Percentiles rank a stretch among this genome's conserved stretches.
Evolutionary conservation across 2,329 filamentous ascomycete genomes (phyloP).

Genomic region (Teratosphaeria zuluensis): DNA sequence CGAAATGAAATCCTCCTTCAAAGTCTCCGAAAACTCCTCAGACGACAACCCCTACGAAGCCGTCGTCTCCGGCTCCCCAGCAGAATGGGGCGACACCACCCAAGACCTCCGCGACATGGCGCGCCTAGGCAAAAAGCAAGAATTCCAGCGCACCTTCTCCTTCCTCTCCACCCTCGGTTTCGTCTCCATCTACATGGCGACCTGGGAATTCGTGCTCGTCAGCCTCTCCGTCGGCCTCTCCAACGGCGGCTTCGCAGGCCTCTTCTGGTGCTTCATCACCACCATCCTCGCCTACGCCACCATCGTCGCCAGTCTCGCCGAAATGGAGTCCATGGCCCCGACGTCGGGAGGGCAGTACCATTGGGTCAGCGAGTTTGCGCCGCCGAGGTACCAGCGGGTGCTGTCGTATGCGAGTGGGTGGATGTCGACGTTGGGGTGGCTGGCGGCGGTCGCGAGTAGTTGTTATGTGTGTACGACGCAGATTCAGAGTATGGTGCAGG

Average conservation of each 20-base stretch:
- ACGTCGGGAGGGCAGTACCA: constrained; percentile 15
- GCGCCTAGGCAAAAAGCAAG: constrained; percentile 2
- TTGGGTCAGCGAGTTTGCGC: constrained; percentile 23
- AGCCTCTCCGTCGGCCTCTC: constrained; percentile 20
- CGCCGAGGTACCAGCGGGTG: constrained; percentile 19
- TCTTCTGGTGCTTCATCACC: constrained; percentile 25
- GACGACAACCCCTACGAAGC: neutral
- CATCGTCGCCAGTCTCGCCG: constrained; percentile 24
- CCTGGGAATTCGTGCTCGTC: constrained; percentile 24
- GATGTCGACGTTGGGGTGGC: constrained; percentile 29
- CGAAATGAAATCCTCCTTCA: neutral
- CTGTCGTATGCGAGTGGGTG: constrained; percentile 20
- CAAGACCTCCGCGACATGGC: constrained; percentile 1
- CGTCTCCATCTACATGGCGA: constrained; percentile 26
- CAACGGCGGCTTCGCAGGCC: constrained; percentile 23
- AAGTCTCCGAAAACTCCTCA: neutral
- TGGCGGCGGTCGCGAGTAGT: constrained; percentile 24
- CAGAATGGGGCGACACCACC: neutral
- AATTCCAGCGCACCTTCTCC: constrained; percentile 1
- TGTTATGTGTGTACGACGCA: constrained; percentile 12
- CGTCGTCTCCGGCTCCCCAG: neutral
- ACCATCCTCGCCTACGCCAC: constrained; percentile 25
- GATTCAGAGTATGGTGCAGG: constrained; percentile 24
- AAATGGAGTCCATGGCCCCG: constrained; percentile 23
- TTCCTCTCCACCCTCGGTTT: constrained; percentile 18